phyloP scores from a whole-genome alignment of 768 basidiomycete species.

The Lactifluus rugatus region DNA sequence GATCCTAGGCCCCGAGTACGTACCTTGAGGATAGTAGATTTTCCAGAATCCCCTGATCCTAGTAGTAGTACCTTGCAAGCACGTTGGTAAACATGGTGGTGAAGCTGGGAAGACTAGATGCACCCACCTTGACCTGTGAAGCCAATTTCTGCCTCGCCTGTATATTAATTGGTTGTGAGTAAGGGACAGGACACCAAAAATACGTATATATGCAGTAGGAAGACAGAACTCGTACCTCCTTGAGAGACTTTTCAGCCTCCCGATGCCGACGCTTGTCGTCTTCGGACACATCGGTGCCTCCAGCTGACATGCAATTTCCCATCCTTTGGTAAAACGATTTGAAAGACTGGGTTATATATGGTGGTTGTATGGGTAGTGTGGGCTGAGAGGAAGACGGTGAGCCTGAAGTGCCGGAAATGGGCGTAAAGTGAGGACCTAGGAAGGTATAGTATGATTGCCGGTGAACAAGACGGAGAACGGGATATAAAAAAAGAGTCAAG shows the following conservation, averaged over 20 bases:
- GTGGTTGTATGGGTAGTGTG: neutral
- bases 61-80: constrained; percentile 64
- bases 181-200: neutral
- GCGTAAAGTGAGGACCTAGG: neutral
- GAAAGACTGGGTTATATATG: neutral
- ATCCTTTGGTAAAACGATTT: constrained; percentile 1
- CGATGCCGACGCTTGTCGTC: constrained; percentile 55
- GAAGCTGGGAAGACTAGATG: neutral
- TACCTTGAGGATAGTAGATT: constrained; percentile 86
- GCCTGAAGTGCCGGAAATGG: neutral
- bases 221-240: constrained; percentile 42
- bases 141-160: constrained; percentile 37
- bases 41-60: constrained; percentile 90
- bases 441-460: neutral
- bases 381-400: neutral
- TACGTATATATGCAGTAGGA: constrained; percentile 6
- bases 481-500: neutral
- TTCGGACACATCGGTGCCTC: constrained; percentile 58
- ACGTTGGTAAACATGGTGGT: neutral
- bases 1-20: neutral
- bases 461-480: neutral
- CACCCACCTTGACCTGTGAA: constrained; percentile 62
- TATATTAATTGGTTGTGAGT: neutral
- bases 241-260: constrained; percentile 69
- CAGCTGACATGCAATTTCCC: constrained; percentile 36